Conservation (phyloP, 108 stramenopile species). For the Cylindrotheca fusiformis region DNA sequence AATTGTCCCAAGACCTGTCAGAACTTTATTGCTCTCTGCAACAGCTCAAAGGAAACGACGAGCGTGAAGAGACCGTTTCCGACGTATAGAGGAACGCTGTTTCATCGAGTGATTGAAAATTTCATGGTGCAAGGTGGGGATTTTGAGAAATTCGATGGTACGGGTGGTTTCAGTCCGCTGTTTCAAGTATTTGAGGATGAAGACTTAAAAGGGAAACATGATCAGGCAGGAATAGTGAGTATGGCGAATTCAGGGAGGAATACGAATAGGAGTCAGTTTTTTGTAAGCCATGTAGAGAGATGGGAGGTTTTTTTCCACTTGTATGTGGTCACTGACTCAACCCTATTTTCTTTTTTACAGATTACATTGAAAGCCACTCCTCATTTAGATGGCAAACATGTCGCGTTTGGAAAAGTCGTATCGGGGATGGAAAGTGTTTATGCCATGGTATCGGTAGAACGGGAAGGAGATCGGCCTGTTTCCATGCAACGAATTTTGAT, state of each 20-base stretch:
- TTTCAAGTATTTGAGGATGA: slow-evolving; percentile 71
- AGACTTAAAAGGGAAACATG: slow-evolving; percentile 61
- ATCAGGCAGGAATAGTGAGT: slow-evolving; percentile 61
- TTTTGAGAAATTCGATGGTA: slow-evolving; percentile 69
- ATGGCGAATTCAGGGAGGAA: slow-evolving; percentile 86
- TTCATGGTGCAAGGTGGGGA: slow-evolving; percentile 82
- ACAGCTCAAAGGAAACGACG: slow-evolving; percentile 10
- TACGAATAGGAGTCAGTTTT: slow-evolving; percentile 85
- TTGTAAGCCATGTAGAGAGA: slow-evolving; percentile 2
- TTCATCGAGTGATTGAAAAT: slow-evolving; percentile 57
- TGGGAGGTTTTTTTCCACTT: not conserved
- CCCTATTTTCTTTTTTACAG: slow-evolving; percentile 18
- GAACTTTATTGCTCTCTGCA: slow-evolving; percentile 81
- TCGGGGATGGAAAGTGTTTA: slow-evolving; percentile 67
- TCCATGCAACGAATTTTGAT: slow-evolving; percentile 64
- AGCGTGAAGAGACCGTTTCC: slow-evolving; percentile 16
- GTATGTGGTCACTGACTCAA: not conserved
- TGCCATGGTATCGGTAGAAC: slow-evolving; percentile 61
- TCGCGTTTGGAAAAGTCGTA: slow-evolving; percentile 75
- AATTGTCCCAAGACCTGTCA: slow-evolving; percentile 75
- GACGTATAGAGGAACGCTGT: slow-evolving; percentile 56
- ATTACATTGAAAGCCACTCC: slow-evolving; percentile 60
- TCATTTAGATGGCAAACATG: slow-evolving; percentile 83
- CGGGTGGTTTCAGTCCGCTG: slow-evolving; percentile 70
- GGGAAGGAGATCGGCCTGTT: slow-evolving; percentile 52